A percentile compares a stretch with the other conserved stretches of the same genome.
Conservation (phyloP, 345 rosid species). For the Gossypium sturtianum region DNA sequence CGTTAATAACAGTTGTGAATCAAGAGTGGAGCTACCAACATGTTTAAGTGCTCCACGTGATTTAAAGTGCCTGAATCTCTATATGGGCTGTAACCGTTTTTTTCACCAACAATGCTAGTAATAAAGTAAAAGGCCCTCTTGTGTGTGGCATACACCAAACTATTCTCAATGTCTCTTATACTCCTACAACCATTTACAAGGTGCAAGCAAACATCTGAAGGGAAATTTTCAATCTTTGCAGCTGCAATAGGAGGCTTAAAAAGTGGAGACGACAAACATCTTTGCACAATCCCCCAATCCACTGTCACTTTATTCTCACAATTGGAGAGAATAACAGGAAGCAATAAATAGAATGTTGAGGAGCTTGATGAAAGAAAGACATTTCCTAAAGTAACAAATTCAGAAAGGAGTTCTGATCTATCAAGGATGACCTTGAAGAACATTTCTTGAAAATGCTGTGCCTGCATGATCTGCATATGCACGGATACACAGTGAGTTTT, state of each 20-base stretch:
- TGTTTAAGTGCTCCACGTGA: constrained; percentile 41
- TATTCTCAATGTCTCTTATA: constrained; percentile 54
- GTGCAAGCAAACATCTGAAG: constrained; percentile 24
- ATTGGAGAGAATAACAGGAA: constrained; percentile 46
- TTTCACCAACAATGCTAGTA: constrained; percentile 33
- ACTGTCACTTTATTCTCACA: constrained; percentile 30
- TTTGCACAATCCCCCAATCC: constrained; percentile 59
- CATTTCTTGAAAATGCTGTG: constrained; percentile 73
- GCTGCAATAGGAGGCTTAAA: constrained; percentile 38
- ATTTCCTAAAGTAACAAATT: constrained; percentile 52
- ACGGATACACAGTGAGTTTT: constrained; percentile 10
- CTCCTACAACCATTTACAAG: constrained; percentile 64
- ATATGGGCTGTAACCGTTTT: constrained; percentile 44
- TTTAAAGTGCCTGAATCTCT: constrained; percentile 32
- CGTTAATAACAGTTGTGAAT: not conserved
- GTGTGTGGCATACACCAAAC: constrained; percentile 60
- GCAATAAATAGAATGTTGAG: constrained; percentile 73
- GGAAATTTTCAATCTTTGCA: constrained; percentile 25
- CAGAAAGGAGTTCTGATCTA: constrained; percentile 44
- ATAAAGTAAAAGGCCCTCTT: constrained; percentile 58
- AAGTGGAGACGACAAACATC: constrained; percentile 78
- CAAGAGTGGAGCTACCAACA: constrained; percentile 43
- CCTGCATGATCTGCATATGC: constrained; percentile 53
- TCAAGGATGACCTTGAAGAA: constrained; percentile 69
- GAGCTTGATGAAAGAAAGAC: constrained; percentile 30